Evolutionary conservation across 1,284 basidiomycete species (phyloP), one percentile per base, ranked within the genome.

Genomic region (Tilletia horrida): DNA sequence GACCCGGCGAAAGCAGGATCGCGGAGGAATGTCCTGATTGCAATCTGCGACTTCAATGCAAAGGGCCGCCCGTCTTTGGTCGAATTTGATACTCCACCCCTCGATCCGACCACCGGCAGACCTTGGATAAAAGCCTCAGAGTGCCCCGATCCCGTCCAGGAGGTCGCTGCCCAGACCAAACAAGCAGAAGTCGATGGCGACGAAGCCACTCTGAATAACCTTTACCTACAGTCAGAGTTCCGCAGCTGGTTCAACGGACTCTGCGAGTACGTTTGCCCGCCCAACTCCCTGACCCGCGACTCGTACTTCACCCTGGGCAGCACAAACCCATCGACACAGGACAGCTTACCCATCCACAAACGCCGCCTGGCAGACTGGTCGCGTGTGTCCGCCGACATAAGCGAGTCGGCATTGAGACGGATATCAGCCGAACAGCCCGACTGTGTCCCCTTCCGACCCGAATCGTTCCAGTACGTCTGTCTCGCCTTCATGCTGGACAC

Each of bases 401-500:
- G 27, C 14, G 29, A 7, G 3, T 7, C 25, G 9, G 31, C 27
- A 11, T 8, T 35, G 14, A n/a, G 9, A 8, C 27, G 27, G 16
- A 59, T 59, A 2, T 35, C 55, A 14, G 55, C 55, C 27, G 29
- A 40, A 18, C 55, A 27, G 25, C 55, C 55, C 25, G 55, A 59
- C 29, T 59, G 55, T 14, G 55, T 59, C 1, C 55, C 55, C 29
- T 52, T 52, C 11, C 50, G 50, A 27, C 50, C 50, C 13, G 8
- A 6, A 14, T 4, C 50, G 23, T 13, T 52, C 50, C 50, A 52
- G 13, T 13, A 21, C 14, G 31, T 29, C 29, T 59, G 25, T 18
- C 27, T 59, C 8, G 14, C 55, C 55, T 59, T 59, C 16, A 18
- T 35, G 14, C 31, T 59, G 11, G 55, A 59, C 27, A 25, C 8